Base-by-base conservation (phyloP, 805 yeast genomes). In the Candida manassasensis region DNA sequence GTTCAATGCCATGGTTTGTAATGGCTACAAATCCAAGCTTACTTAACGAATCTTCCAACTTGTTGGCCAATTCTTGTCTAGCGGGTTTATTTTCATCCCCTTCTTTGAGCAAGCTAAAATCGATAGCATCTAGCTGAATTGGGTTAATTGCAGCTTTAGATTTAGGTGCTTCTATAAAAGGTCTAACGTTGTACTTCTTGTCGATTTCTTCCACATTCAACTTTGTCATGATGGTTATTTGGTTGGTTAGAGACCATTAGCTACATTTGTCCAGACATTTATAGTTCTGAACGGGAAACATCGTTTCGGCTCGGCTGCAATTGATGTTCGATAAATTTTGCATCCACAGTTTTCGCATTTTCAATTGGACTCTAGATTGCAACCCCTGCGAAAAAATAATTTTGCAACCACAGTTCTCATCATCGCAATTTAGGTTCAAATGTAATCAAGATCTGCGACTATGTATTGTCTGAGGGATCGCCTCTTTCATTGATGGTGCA, bases 11-110 rank as follows among this genome's bases (percentile, higher is more conserved):
- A 40, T 63, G 71, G 41, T 66, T 66, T 11, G 51, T 44, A 15
- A 69, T 38, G 24, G 61, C 61, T 52, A 69, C 66, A 42, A 69
- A 69, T 1, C 75, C 75, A 33, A 59, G 57, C 2, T 64, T 59
- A 2, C 63, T 52, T 12, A 69, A 41, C 1, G 73, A 60, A 16
- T 46, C 43, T 37, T 68, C 72, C 11, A 69, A 50, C 31, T 55
- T 53, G 1, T 32, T 38, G 1, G 73, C 74, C 27, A 69, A 49
- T 9, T 32, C 39, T 34, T 44, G 40, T 26, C 73, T 45, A 13
- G 49, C 37, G 6, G 35, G 48, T 4, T 49, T 41, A 9, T 57
- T 58, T 24, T 57, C 67, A 1, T 55, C 52, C 2, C 73, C 73
- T 17, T 61, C 63, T n/a, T 46, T 38, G 39, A 43, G 66, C 21